Base-by-base conservation (phyloP, 202 grass and related monocot genomes). In the Thinopyrum obtusiflorum region DNA sequence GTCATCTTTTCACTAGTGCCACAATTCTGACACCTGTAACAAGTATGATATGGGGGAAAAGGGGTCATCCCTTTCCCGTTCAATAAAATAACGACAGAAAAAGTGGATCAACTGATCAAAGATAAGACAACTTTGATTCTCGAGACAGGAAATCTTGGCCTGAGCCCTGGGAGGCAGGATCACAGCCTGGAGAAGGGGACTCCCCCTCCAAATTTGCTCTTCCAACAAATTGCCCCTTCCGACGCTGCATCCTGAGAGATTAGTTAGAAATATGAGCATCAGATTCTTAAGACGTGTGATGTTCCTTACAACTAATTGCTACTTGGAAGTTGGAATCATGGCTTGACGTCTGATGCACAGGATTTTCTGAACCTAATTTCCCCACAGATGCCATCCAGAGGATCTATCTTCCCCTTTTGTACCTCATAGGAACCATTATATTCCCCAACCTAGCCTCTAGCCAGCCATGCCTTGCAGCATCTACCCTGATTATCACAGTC, bases 211-310 rank as follows among this genome's bases (percentile, higher is more conserved):
- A 53, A 86, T 88, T 91, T 79, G 89, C 84, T 63, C 88, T 95
- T 81, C 93, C 96, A 75, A 93, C 93, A 91, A 98, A 98, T 83
- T 98, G 93, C 31, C 96, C 93, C 85, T 93, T 98, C 40, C 86
- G 11, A 23, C 93, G 91, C 47, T 98, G 96, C 96, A 98, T 98
- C 88, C 96, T 98, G 84, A 32, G 77, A 86, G 26, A 86, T 46
- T 49, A 69, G 53, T 63, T 83, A 72, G 51, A 89, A 87, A 62
- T 8, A 87, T 42, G 32, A 21, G 29, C 21, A 70, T 4, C 15
- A 80, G 10, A 39, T 63, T 84, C 23, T 84, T 51, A 44, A 87
- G 35, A 24, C 11, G 75, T 25, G 71, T 11, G 62, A 46, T 59
- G 40, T 78, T 61, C 12, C 32, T 69, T 29, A 23, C n/a, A 21